Evolutionary conservation across 441 rosid species (phyloP), one percentile per base, ranked within the genome.

Genomic region (Euphorbia schlechtendalii): DNA sequence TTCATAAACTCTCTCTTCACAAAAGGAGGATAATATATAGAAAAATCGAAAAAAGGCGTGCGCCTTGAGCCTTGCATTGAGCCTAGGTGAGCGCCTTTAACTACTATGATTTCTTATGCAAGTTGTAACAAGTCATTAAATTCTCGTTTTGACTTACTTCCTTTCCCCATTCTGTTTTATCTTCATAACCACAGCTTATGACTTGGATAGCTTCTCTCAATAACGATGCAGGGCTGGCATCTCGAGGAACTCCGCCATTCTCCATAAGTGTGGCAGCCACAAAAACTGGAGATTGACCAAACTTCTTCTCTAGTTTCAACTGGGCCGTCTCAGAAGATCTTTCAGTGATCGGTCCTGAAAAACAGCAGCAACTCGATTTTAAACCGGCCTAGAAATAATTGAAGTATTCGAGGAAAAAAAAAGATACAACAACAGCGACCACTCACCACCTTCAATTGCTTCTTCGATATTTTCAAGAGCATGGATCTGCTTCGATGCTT

Each of bases 91-190:
- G 40, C 30, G 40, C 40, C 40, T 34, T 34, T 34, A 8, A 34
- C 40, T 5, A 34, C 8, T 34, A 34, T 34, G 27, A 36, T 56
- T 63, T 24, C 52, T 63, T 2, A 15, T 9, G 40, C 15, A 34
- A 34, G 38, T 36, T 30, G 15, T 5, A 34, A 34, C 8, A 34
- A 34, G 40, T 34, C 40, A 5, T 34, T 34, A 5, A 2, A 34
- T 34, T 63, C 43, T 53, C 4, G 30, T 21, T 43, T 59, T 66
- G n/a, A 60, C 78, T 54, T 75, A 87, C 97, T 82, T 96, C 99
- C 75, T 92, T 92, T 10, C 97, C 99, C 99, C 99, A 96, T 65
- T 92, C 99, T 2, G 97, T 81, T 78, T 92, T 92, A 73, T 90
- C 98, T 83, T 96, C 99, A 54, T 96, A 96, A 14, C 99, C 94